Evolutionary conservation across 306 rosid species (phyloP), one percentile per base, ranked within the genome.

Genomic region (Datisca glomerata): DNA sequence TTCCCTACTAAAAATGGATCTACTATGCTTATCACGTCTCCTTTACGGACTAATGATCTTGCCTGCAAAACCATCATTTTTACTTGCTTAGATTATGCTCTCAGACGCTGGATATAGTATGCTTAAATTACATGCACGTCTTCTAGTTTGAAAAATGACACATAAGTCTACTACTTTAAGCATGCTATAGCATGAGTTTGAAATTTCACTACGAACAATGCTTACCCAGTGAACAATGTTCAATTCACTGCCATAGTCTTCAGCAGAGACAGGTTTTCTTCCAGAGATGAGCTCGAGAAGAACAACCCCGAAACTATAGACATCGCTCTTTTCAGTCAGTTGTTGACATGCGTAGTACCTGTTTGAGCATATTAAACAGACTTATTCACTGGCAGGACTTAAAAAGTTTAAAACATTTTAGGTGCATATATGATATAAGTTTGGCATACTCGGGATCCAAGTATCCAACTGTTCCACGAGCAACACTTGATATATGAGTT

Each of bases 201-300:
- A 6, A 12, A 14, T 12, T 8, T 36, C 17, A 2, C 41, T 36
- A 8, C 17, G 13, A 2, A n/a, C 41, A 36, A 18, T 39, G 45
- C 91, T 13, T 71, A 89, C 98, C 93, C 98, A 84, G 61, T 89
- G 95, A 61, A 89, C 93, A 6, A 89, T 84, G 66, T 83, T 89
- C 81, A 83, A 61, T 59, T 89, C 98, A 2, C 84, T 65, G 24
- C 95, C 93, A 57, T 74, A 84, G 53, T 80, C 93, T 58, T 84
- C 95, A 29, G 71, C 53, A 13, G 98, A 89, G 17, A 89, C 73
- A 1, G 93, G 78, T 60, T 79, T 89, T 67, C 59, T 89, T 45
- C 98, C 95, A 5, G 93, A 80, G 56, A 89, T 89, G 54, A 89
- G 68, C 70, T 89, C 95, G 6, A 89, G 63, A 0, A 89, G 75